Percentiles rank a stretch among this genome's conserved stretches.
phyloP scores from a whole-genome alignment of 148 eudicot species.

The Chenopodium berlandieri region DNA sequence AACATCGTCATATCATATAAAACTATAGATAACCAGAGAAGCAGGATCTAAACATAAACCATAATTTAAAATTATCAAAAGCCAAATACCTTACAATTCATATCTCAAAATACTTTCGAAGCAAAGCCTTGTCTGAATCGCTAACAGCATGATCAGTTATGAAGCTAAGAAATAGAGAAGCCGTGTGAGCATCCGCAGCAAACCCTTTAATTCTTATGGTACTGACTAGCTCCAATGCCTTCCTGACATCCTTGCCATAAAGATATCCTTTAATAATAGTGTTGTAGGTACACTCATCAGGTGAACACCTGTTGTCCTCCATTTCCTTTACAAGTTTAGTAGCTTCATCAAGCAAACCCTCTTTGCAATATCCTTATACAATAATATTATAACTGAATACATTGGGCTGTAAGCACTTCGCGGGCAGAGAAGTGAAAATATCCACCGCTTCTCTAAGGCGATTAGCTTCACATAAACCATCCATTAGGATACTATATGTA shows the following conservation, averaged over 20 bases:
- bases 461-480: slow-evolving; percentile 31
- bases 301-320: slow-evolving; percentile 29
- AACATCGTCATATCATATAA: too few species aligned
- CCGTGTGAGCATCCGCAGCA: slow-evolving; percentile 21
- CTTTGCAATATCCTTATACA: slow-evolving; percentile 26
- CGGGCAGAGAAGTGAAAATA: slow-evolving; percentile 14
- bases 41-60: too few species aligned
- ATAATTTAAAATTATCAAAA: too few species aligned
- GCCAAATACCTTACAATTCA: neutral
- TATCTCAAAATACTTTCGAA: slow-evolving; percentile 14
- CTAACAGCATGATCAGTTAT: slow-evolving; percentile 1
- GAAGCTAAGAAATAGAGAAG: neutral
- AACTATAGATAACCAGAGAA: too few species aligned
- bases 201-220: slow-evolving; percentile 21
- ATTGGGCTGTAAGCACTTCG: slow-evolving; percentile 9
- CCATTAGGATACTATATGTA: too few species aligned
- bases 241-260: slow-evolving; percentile 6
- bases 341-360: too few species aligned
- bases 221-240: slow-evolving; percentile 26
- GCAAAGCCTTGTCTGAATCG: slow-evolving; percentile 12
- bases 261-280: slow-evolving; percentile 20
- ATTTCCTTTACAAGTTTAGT: too few species aligned
- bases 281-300: slow-evolving; percentile 20
- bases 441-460: slow-evolving; percentile 18
- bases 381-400: neutral